Evolutionary conservation across 1,284 basidiomycete genomes (phyloP).

Genomic region (Naganishia cerealis): DNA sequence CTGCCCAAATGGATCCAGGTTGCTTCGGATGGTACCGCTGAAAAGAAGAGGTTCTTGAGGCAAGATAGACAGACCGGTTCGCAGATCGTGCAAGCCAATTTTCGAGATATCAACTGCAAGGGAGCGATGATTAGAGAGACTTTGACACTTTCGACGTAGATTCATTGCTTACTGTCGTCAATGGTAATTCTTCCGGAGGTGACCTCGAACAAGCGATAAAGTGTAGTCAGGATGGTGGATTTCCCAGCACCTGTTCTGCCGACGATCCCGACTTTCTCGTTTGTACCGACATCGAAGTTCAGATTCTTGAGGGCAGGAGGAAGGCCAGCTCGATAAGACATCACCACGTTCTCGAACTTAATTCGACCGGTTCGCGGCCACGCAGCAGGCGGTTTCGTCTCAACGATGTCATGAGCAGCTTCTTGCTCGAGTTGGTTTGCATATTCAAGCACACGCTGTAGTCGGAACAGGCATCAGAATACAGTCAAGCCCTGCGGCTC

Average conservation of each 20-base stretch:
- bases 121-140: conserved; percentile 41
- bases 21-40: conserved; percentile 43
- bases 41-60: conserved; percentile 50
- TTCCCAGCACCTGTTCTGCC: conserved; percentile 65
- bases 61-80: conserved; percentile 66
- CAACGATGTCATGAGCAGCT: conserved; percentile 46
- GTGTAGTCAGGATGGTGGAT: conserved; percentile 60
- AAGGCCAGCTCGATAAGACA: conserved; percentile 48
- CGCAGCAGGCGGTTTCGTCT: conserved; percentile 36
- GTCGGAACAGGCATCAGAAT: background rate
- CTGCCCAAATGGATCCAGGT: conserved; percentile 57
- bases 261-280: conserved; percentile 61
- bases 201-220: conserved; percentile 67
- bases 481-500: too few species aligned
- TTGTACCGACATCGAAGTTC: conserved; percentile 50
- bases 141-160: conserved; percentile 31
- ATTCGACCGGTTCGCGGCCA: conserved; percentile 50
- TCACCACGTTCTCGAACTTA: conserved; percentile 48
- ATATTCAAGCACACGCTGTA: conserved; percentile 59
- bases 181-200: conserved; percentile 65
- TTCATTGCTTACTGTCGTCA: conserved; percentile 56
- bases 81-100: conserved; percentile 64
- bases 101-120: conserved; percentile 54
- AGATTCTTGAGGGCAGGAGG: conserved; percentile 49
- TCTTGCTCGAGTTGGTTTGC: conserved; percentile 41